Base-by-base conservation (phyloP, 495 filamentous ascomycete genomes). In the Aspergillus panamensis region DNA sequence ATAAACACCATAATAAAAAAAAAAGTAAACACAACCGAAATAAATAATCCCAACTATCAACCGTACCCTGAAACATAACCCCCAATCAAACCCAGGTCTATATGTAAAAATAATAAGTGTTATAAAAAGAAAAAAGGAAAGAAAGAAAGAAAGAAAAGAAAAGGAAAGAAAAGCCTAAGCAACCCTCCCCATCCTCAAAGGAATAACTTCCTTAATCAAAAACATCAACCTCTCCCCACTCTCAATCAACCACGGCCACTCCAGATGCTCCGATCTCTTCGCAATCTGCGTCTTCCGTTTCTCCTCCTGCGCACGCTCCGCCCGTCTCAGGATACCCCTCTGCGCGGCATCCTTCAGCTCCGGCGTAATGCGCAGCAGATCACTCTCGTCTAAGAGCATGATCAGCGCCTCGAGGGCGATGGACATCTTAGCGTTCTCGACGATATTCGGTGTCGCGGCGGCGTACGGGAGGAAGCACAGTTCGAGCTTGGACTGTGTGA, bases 361-460 rank as follows among this genome's bases (percentile, higher is more conserved):
- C 0, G 67, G 59, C 14, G 78, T 81, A 45, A 81, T 72, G 19
- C 62, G 64, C 8, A 87, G 57, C 57, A 70, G 53, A 0, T 69
- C 60, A 21, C 64, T 62, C 0, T 69, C 63, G 1, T 77, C 76
- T n/a, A 92, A 64, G 4, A 87, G 70, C 44, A 85, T 78, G 51
- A 93, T 60, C 53, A 95, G 67, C 0, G 78, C 77, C 70, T 98
- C 93, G 0, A 96, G 68, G 50, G 90, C 66, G 3, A 96, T 71
- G 4, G 87, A 87, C 32, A 96, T 77, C 70, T 91, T 92, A 3
- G 88, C 85, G 65, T 97, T 96, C 48, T 95, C 90, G 6, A 78
- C 79, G 0, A 80, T 69, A 7, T 77, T 82, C 6, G 80, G 69
- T 0, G 79, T 84, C 47, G 82, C 85, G 0, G 92, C 90, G 1